Base-by-base conservation (phyloP, 768 basidiomycete species). In the Collybia sordida region DNA sequence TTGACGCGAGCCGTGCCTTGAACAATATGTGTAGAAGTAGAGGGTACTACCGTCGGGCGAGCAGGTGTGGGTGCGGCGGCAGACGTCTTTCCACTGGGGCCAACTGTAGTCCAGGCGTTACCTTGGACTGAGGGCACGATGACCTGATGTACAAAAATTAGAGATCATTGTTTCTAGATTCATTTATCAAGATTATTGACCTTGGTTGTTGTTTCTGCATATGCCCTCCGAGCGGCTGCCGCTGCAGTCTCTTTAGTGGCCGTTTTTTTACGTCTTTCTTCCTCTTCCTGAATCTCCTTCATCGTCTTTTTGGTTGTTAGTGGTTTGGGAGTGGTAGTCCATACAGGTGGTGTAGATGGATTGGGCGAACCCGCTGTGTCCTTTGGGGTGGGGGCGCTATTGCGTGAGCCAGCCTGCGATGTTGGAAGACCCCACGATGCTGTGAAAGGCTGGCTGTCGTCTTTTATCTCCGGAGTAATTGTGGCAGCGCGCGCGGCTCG, bases 251-350 rank as follows among this genome's bases (percentile, higher is more conserved):
- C 83, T 65, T 85, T 86, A 6, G 72, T 68, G 0, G 75, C 75
- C 23, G 70, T 59, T 67, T 85, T 89, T 75, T 93, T 94, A 54
- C 88, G 80, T 55, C 74, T 81, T 68, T 96, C 93, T 63, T 99
- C 97, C 60, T 99, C 97, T 68, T 98, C 96, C 63, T 96, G 92
- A 35, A 99, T 99, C 73, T 99, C 94, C 74, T 96, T 98, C 86
- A 99, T 87, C 1, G 91, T 90, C 77, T 93, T 97, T 76, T 93
- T 95, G 6, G 78, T 64, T 2, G 73, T 64, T 8, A 72, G 71
- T 6, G 77, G 66, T 61, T 83, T 85, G 21, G 68, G 70, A 14
- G 79, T 70, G 58, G 77, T 83, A 8, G 85, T 88, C 92, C 93
- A 96, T 17, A 90, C 92, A 14, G 83, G 80, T 4, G 79, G 60